A percentile compares a stretch with the other conserved stretches of the same genome.
Evolutionary conservation across 306 rosid species (phyloP).

Genomic region (Trichosanthes cucumerina): DNA sequence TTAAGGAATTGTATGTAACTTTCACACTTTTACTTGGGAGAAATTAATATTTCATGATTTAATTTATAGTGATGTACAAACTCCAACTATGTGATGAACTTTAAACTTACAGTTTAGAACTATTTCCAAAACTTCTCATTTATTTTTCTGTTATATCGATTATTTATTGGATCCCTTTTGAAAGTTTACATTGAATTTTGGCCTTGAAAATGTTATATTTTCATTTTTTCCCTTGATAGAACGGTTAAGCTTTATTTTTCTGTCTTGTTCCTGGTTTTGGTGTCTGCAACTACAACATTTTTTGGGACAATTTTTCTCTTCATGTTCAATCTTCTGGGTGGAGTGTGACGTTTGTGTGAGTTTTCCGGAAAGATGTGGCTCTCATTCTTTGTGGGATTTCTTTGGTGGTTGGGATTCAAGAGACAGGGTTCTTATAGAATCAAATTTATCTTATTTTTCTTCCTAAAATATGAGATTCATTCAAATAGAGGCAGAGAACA

Average conservation of each 20-base stretch:
- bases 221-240: neutral
- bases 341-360: too few relatives aligned
- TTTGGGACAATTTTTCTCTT: too few relatives aligned
- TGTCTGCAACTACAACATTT: too few relatives aligned
- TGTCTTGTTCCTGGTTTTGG: too few relatives aligned
- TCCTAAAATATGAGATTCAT: too few relatives aligned
- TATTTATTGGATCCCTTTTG: neutral
- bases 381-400: too few relatives aligned
- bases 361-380: too few relatives aligned
- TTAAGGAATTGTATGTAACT: conserved; percentile 75
- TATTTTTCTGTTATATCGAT: neutral
- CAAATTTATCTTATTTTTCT: too few relatives aligned
- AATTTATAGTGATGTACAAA: neutral
- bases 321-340: too few relatives aligned
- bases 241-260: neutral
- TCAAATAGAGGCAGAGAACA: too few relatives aligned
- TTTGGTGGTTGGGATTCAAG: too few relatives aligned
- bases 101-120: neutral
- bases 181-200: neutral
- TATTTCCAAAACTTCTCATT: neutral
- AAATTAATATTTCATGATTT: neutral
- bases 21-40: neutral
- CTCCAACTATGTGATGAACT: neutral
- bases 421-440: too few relatives aligned
- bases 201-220: neutral